These are phyloP conservation scores for Diaporthe destruens DNA, from an alignment of 2,329 filamentous ascomycete genomes.

Conservation along the genomic window DNA sequence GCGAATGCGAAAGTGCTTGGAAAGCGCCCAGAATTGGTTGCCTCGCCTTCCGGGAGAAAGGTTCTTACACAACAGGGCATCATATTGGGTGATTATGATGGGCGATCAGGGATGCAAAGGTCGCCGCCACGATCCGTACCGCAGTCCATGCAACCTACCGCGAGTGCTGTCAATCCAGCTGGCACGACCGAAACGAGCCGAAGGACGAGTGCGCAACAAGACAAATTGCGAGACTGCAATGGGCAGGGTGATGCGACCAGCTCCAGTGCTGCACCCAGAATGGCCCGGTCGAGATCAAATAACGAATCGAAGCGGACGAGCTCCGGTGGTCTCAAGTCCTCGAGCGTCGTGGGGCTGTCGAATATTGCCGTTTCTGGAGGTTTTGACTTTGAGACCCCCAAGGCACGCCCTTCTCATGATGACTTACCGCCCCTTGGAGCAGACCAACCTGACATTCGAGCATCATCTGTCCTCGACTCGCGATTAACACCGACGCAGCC, in stretches of 20 bases:
- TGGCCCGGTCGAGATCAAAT: constrained; percentile 40
- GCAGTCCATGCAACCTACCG: neutral
- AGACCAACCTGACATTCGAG: constrained; percentile 45
- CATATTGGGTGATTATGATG: constrained; percentile 19
- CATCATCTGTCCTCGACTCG: constrained; percentile 52
- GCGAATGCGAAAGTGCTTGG: constrained; percentile 22
- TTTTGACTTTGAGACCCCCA: constrained; percentile 47
- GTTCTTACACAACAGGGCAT: neutral
- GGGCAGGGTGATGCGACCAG: neutral
- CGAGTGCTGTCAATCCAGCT: neutral
- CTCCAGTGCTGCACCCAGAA: constrained; percentile 17
- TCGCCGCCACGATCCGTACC: constrained; percentile 31
- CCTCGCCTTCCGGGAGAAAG: neutral
- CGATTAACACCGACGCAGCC: constrained; percentile 64
- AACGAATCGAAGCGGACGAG: constrained; percentile 41
- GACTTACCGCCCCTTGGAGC: constrained; percentile 40
- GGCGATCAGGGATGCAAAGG: constrained; percentile 1
- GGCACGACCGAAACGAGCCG: constrained; percentile 1
- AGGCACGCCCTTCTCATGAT: constrained; percentile 30
- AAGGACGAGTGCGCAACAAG: constrained; percentile 2
- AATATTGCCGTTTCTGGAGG: constrained; percentile 45
- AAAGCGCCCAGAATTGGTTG: constrained; percentile 16
- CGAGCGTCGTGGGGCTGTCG: constrained; percentile 44
- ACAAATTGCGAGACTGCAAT: neutral
- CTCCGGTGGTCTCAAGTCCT: constrained; percentile 42